These are phyloP conservation scores for Triticum monococcum DNA, from an alignment of 176 grass and related monocot genomes.

Conservation along the genomic window DNA sequence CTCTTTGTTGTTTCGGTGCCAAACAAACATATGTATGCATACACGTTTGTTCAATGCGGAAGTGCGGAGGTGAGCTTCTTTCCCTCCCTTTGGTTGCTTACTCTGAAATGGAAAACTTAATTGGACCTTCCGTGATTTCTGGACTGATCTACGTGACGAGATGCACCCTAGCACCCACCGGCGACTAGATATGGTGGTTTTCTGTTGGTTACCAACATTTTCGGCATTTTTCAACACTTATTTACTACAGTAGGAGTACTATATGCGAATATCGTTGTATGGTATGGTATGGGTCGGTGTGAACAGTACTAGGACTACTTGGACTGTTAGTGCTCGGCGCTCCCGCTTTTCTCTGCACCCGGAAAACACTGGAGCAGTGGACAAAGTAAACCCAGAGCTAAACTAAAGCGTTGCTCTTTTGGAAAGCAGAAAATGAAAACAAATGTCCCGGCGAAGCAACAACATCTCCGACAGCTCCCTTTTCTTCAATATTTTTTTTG, in stretches of 20 bases:
- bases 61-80: not conserved
- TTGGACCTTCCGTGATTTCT: not conserved
- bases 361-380: too few species aligned
- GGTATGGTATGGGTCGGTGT: not conserved
- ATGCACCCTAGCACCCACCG: too few species aligned
- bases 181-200: not conserved
- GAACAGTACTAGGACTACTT: not conserved
- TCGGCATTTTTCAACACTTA: not conserved
- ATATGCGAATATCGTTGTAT: not conserved
- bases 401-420: too few species aligned
- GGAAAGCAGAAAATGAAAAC: too few species aligned
- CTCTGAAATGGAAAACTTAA: not conserved
- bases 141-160: too few species aligned
- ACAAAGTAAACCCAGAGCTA: too few species aligned
- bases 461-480: too few species aligned
- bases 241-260: not conserved
- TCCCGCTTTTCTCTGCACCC: too few species aligned
- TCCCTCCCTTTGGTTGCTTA: not conserved
- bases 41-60: not conserved
- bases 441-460: too few species aligned
- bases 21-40: not conserved
- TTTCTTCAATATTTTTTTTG: too few species aligned
- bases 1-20: not conserved
- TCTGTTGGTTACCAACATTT: not conserved
- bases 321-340: too few species aligned